phyloP scores from a whole-genome alignment of 345 rosid species.

The Eucalyptus curtisii region DNA sequence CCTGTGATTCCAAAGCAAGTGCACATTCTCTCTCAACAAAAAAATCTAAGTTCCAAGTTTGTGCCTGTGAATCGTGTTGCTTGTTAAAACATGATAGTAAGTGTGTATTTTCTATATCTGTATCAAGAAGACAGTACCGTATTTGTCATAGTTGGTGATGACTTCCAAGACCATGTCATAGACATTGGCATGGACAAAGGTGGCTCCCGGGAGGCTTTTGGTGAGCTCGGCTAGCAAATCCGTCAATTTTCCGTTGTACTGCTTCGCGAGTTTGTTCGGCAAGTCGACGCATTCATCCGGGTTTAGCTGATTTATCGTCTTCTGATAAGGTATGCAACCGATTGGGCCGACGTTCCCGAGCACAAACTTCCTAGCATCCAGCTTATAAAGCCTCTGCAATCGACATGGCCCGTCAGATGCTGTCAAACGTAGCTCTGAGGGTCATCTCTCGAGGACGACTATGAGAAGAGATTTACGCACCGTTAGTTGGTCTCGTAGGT shows the following conservation, averaged over 20 bases:
- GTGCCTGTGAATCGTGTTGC: not conserved
- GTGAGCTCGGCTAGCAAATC: slow-evolving; percentile 45
- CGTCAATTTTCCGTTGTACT: slow-evolving; percentile 56
- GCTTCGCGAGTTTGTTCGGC: slow-evolving; percentile 58
- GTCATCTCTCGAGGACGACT: not conserved
- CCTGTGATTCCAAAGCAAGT: slow-evolving; percentile 16
- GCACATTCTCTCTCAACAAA: not conserved
- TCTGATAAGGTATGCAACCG: slow-evolving; percentile 93
- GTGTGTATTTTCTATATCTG: not conserved
- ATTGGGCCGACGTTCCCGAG: slow-evolving; percentile 88
- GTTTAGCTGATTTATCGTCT: slow-evolving; percentile 47
- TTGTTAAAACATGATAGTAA: not conserved
- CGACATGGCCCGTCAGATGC: not conserved
- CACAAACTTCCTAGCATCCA: slow-evolving; percentile 84
- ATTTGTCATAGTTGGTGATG: slow-evolving; percentile 59
- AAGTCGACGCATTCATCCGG: slow-evolving; percentile 65
- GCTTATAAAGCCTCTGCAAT: slow-evolving; percentile 59
- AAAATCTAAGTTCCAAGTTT: not conserved
- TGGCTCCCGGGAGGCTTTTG: slow-evolving; percentile 52
- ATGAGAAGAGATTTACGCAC: slow-evolving; percentile 6
- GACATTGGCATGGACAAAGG: slow-evolving; percentile 69
- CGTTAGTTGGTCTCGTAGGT: slow-evolving; percentile 50
- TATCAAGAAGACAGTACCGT: slow-evolving; percentile 22
- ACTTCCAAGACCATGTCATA: slow-evolving; percentile 81
- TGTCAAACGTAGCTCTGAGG: not conserved